Evolutionary conservation across 2,329 filamentous ascomycete genomes (phyloP).

Genomic region (Rachicladosporium sp.): DNA sequence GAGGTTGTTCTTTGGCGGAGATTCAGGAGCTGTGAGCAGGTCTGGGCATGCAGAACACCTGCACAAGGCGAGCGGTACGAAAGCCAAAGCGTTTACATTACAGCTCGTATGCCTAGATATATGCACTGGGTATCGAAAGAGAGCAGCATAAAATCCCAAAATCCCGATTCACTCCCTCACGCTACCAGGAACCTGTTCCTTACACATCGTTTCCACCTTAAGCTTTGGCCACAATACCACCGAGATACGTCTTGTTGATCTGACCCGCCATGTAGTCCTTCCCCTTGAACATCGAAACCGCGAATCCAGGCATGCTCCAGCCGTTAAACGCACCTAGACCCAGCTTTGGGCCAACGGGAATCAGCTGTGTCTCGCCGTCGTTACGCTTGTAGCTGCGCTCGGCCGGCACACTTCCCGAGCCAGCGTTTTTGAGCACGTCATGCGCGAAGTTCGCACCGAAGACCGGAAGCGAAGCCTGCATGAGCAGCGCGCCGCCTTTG

Average conservation of each 20-base stretch:
- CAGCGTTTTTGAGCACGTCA: constrained; percentile 28
- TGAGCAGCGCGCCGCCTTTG: constrained; percentile 30
- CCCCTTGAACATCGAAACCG: constrained; percentile 25
- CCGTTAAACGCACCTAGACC: constrained; percentile 27
- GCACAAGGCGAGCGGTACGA: too few relatives aligned
- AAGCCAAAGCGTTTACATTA: too few relatives aligned
- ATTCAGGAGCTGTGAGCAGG: too few relatives aligned
- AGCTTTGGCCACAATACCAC: constrained; percentile 18
- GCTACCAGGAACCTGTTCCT: too few relatives aligned
- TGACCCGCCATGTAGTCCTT: constrained; percentile 23
- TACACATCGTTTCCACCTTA: too few relatives aligned
- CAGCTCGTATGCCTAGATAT: too few relatives aligned
- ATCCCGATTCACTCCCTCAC: too few relatives aligned
- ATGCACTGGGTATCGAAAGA: too few relatives aligned
- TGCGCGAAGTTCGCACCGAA: constrained; percentile 34
- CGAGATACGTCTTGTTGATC: constrained; percentile 16
- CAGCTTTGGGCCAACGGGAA: constrained; percentile 18
- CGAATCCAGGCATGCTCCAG: constrained; percentile 21
- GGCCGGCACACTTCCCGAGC: constrained; percentile 9
- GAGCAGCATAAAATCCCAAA: too few relatives aligned
- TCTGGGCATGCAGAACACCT: too few relatives aligned
- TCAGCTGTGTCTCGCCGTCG: constrained; percentile 21
- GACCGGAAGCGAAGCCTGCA: constrained; percentile 28
- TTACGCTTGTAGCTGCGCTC: constrained; percentile 19
- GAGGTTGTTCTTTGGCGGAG: too few relatives aligned